Conservation (phyloP, 2,329 filamentous ascomycete species). For the Diaporthe ampelina region DNA sequence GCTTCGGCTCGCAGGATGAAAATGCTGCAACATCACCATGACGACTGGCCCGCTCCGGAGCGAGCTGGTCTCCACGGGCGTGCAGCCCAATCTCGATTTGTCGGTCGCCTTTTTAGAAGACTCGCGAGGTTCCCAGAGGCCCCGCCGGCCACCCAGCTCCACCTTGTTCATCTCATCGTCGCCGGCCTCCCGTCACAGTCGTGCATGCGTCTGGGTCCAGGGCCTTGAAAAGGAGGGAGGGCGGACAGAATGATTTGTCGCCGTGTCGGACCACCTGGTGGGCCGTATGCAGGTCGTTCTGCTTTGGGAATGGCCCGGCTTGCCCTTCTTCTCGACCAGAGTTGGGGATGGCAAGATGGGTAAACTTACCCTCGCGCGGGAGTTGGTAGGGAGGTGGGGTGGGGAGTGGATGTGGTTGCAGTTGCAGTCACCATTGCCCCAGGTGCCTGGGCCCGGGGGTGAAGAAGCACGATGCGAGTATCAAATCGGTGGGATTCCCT, state of each 20-base stretch:
- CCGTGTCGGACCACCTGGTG: constrained; percentile 20
- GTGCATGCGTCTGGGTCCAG: constrained; percentile 22
- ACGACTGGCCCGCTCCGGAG: constrained; percentile 3
- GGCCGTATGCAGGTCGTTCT: constrained; percentile 35
- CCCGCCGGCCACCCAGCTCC: constrained; percentile 2
- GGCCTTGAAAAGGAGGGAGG: constrained; percentile 24
- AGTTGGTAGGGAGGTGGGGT: neutral
- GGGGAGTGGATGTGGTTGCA: constrained; percentile 4
- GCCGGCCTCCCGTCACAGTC: constrained; percentile 17
- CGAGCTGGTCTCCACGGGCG: neutral
- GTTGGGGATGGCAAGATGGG: neutral
- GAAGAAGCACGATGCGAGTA: neutral
- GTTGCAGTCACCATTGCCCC: constrained; percentile 16
- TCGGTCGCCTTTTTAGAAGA: neutral
- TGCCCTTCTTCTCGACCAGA: neutral
- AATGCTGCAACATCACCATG: constrained; percentile 7
- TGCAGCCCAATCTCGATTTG: constrained; percentile 18
- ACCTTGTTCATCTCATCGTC: constrained; percentile 28
- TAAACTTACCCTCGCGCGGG: neutral
- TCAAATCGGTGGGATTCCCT: constrained; percentile 36
- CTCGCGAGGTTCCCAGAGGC: neutral
- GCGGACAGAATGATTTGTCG: constrained; percentile 28
- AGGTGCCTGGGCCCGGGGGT: constrained; percentile 1
- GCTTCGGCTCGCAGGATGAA: neutral
- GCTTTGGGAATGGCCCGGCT: constrained; percentile 26